These are phyloP conservation scores for Jasminum sambac DNA, from an alignment of 257 asterid genomes.

Conservation along the genomic window DNA sequence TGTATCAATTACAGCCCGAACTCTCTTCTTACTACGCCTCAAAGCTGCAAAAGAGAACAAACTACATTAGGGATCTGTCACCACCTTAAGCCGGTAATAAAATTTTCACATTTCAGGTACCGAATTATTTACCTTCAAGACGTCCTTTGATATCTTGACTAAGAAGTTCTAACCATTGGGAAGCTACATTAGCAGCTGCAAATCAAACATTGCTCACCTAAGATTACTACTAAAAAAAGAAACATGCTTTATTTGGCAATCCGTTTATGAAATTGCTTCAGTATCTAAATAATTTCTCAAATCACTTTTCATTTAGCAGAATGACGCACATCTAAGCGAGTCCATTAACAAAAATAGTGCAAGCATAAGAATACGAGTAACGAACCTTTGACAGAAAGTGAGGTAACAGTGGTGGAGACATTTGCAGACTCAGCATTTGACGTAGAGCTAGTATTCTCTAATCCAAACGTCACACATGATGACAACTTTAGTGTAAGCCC, in stretches of 20 bases:
- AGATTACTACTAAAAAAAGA: constrained; percentile 6
- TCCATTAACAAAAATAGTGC: neutral
- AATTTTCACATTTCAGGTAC: constrained; percentile 10
- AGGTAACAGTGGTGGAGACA: constrained; percentile 45
- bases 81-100: neutral
- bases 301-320: no score
- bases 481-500: constrained; percentile 54
- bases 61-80: constrained; percentile 17
- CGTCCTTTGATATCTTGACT: constrained; percentile 85
- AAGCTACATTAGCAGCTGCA: constrained; percentile 93
- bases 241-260: no score
- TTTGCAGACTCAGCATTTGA: constrained; percentile 67
- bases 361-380: neutral
- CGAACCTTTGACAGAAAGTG: constrained; percentile 76
- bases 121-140: constrained; percentile 61
- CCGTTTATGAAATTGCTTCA: no score
- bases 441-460: constrained; percentile 57
- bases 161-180: constrained; percentile 95
- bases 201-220: constrained; percentile 20
- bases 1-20: constrained; percentile 61
- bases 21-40: constrained; percentile 80
- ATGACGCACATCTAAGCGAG: neutral
- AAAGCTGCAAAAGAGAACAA: constrained; percentile 55
- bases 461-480: constrained; percentile 42
- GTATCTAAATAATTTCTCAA: no score